Conservation (phyloP, 768 basidiomycete genomes). For the Amanita pseudoporphyria region DNA sequence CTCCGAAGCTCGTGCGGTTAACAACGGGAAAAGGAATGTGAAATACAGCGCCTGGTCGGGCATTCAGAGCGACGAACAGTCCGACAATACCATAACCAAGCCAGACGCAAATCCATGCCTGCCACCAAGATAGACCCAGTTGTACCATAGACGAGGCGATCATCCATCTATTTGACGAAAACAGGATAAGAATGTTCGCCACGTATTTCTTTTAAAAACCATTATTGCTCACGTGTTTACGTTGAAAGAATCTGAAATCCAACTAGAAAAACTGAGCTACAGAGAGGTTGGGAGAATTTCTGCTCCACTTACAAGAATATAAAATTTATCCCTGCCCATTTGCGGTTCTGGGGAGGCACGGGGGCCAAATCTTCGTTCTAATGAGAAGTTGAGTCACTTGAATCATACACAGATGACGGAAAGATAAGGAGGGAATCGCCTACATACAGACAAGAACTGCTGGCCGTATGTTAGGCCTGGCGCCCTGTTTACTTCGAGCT, state of each 20-base stretch:
- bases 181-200: background rate
- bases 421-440: constrained; percentile 3
- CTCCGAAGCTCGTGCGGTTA: constrained; percentile 64
- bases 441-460: constrained; percentile 47
- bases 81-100: constrained; percentile 49
- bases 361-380: constrained; percentile 64
- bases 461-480: constrained; percentile 42
- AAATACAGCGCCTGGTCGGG: constrained; percentile 66
- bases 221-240: constrained; percentile 50
- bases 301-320: constrained; percentile 42
- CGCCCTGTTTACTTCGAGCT: constrained; percentile 44
- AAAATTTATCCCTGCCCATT: constrained; percentile 60
- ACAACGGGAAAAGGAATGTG: constrained; percentile 75
- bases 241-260: constrained; percentile 77
- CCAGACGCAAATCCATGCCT: constrained; percentile 78
- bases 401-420: background rate
- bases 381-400: constrained; percentile 5
- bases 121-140: constrained; percentile 72
- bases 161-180: constrained; percentile 44
- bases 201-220: background rate
- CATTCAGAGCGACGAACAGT: constrained; percentile 69
- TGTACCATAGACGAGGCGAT: constrained; percentile 70
- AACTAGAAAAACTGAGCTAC: constrained; percentile 32
- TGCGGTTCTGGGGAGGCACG: constrained; percentile 49
- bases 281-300: background rate